These are phyloP conservation scores for Populus hybrid DNA, from an alignment of 441 rosid genomes.

Conservation along the genomic window DNA sequence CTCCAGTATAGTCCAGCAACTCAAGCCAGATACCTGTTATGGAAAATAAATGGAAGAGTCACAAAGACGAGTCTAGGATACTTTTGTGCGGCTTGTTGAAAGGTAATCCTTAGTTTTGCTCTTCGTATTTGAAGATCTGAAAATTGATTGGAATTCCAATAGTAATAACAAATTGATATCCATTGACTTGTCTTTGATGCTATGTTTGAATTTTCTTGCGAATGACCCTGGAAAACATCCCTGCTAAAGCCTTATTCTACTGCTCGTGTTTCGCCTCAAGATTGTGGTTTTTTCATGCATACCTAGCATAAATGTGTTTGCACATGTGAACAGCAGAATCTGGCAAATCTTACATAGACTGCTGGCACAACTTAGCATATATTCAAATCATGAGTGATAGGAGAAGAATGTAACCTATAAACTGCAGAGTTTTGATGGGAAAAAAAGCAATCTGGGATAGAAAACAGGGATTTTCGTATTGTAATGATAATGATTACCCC, in stretches of 20 bases:
- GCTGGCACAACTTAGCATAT: background rate
- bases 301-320: background rate
- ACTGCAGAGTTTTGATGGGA: too few species aligned
- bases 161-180: too few species aligned
- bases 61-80: slow-evolving; percentile 44
- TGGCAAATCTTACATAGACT: background rate
- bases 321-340: background rate
- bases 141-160: too few species aligned
- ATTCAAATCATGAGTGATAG: background rate
- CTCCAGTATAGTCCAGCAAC: too few species aligned
- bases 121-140: slow-evolving; percentile 66
- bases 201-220: slow-evolving; percentile 14
- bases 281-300: background rate
- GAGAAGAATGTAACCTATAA: background rate
- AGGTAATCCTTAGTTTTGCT: slow-evolving; percentile 62
- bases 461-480: background rate
- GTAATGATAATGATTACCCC: background rate
- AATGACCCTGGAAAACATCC: slow-evolving; percentile 4
- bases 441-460: background rate
- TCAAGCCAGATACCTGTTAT: too few species aligned
- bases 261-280: background rate
- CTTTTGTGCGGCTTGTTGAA: slow-evolving; percentile 58
- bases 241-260: background rate
- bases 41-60: too few species aligned
- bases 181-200: slow-evolving; percentile 27